Evolutionary conservation across 805 yeast genomes (phyloP), one percentile per base, ranked within the genome.

Genomic region (Lachancea quebecensis): DNA sequence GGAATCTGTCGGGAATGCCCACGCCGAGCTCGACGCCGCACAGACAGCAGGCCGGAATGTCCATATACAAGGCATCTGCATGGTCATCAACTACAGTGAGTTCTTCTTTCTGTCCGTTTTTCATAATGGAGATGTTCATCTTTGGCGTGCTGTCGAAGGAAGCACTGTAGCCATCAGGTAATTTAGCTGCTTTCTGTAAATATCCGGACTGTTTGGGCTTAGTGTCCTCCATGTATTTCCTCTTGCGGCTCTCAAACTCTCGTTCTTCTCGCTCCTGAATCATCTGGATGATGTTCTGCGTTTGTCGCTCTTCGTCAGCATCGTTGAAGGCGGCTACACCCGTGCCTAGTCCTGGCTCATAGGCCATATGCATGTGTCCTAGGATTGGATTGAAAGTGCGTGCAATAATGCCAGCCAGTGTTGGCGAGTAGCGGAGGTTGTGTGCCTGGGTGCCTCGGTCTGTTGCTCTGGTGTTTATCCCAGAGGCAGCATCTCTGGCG

Each of bases 1-100:
- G 56, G 50, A 74, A 77, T 14, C 70, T 76, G 0, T 58, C 67
- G 0, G 88, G 85, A 4, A 84, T 75, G 0, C 95, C 95, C 39
- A 71, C 76, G 2, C 93, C 93, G n/a, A 88, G 65, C 2, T 69
- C 73, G 0, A 77, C 74, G 0, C 88, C 90, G 66, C 96, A 88
- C 25, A 83, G 63, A 29, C 75, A 75, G 65, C 96, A 82, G 1
- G 72, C 67, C 3, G 74, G 70, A 10, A 69, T 62, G 30, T 67
- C 66, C n/a, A 51, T 60, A 12, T 62, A 58, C 0, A 67, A 60
- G 27, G 71, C 58, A 2, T 60, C 61, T 11, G 49, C 42, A n/a
- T 45, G 48, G 12, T 51, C 57, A 40, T 60, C 64, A n/a, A 50
- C 47, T 8, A 57, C 54, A 25, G 48, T 35, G 7, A 53, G 52